Percentiles rank a stretch among this genome's conserved stretches.
phyloP scores from a whole-genome alignment of 352 stramenopile genomes.

The Globisporangium cederbergense region DNA sequence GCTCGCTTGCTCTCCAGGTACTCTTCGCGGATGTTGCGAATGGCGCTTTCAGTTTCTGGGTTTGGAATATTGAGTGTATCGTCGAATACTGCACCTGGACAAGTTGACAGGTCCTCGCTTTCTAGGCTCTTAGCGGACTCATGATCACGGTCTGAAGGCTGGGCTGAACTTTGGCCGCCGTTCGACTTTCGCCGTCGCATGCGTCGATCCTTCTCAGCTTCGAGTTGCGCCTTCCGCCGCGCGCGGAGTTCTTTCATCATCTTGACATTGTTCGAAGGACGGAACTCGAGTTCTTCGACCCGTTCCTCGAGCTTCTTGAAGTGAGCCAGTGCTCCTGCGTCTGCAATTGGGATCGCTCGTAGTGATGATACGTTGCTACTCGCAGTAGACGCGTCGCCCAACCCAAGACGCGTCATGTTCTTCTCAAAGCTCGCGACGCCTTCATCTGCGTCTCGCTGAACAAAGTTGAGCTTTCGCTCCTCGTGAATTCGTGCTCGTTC shows the following conservation, averaged over 20 bases:
- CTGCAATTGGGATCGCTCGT: conserved; percentile 35
- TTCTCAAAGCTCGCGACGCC: conserved; percentile 59
- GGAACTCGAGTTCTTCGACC: conserved; percentile 56
- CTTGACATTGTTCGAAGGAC: conserved; percentile 71
- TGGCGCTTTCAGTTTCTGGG: neutral
- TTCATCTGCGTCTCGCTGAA: conserved; percentile 34
- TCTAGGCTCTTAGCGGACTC: neutral
- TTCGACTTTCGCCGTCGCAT: conserved; percentile 43
- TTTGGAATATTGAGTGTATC: neutral
- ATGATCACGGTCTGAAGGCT: neutral
- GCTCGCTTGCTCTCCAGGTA: conserved; percentile 41
- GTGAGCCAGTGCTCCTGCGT: conserved; percentile 39
- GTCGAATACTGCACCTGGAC: no score
- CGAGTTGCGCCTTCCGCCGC: conserved; percentile 58
- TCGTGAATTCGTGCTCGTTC: conserved; percentile 35
- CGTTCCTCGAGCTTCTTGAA: conserved; percentile 38
- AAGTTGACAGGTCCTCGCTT: neutral
- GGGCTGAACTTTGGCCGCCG: conserved; percentile 20
- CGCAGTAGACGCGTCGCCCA: conserved; percentile 20
- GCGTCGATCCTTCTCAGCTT: conserved; percentile 62
- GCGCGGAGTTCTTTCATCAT: conserved; percentile 84
- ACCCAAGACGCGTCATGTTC: conserved; percentile 58
- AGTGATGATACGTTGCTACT: conserved; percentile 21
- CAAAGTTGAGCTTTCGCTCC: conserved; percentile 22
- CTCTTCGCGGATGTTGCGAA: conserved; percentile 24